These are phyloP conservation scores for Naematelia aurantialba DNA, from an alignment of 768 basidiomycete species.

Conservation along the genomic window DNA sequence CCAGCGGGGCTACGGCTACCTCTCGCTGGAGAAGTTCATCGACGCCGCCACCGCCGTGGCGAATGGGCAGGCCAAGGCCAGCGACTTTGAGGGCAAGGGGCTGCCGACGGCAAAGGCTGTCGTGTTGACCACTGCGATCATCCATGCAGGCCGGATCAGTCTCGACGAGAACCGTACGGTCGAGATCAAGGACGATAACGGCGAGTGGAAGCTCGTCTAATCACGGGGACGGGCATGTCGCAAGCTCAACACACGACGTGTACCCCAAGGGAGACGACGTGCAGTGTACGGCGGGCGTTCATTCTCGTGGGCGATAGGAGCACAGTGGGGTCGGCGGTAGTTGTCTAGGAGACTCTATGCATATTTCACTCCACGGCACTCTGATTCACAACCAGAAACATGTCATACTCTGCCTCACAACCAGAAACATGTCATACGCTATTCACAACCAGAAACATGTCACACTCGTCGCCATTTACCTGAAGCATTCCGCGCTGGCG, in stretches of 20 bases:
- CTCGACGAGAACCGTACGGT: conserved; percentile 85
- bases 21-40: conserved; percentile 88
- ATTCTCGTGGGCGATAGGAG: too few species aligned
- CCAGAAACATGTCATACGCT: too few species aligned
- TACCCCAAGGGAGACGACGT: too few species aligned
- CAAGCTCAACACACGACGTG: background rate
- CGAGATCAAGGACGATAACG: conserved; percentile 61
- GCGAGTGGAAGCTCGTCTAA: conserved; percentile 35
- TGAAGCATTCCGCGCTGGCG: too few species aligned
- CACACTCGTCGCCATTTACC: too few species aligned
- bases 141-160: conserved; percentile 84
- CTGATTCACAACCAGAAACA: too few species aligned
- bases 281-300: too few species aligned
- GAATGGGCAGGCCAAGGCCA: conserved; percentile 62
- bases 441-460: too few species aligned
- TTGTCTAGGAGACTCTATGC: too few species aligned
- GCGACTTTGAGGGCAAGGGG: conserved; percentile 72
- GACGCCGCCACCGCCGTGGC: conserved; percentile 68
- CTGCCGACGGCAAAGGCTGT: conserved; percentile 74
- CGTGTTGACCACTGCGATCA: conserved; percentile 54
- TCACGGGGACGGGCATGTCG: background rate
- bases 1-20: conserved; percentile 82
- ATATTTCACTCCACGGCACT: too few species aligned
- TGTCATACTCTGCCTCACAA: too few species aligned
- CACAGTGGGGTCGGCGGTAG: too few species aligned